Conservation (phyloP, 1,284 basidiomycete species). For the Singerocomus inundabilis region DNA sequence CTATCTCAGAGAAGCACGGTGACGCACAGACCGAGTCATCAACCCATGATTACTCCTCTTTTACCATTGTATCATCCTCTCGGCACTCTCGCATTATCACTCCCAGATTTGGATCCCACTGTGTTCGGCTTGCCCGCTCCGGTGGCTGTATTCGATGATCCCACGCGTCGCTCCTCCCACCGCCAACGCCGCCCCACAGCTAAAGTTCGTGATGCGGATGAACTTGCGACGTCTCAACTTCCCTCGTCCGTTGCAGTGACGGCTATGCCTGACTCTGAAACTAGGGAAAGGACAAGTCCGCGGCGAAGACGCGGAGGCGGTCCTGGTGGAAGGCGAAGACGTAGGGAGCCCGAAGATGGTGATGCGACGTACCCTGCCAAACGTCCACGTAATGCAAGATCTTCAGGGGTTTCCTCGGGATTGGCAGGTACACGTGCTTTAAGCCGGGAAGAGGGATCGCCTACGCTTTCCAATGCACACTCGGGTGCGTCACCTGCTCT, state of each 20-base stretch:
- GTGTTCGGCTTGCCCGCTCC: constrained; percentile 50
- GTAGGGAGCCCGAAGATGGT: constrained; percentile 59
- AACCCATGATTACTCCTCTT: constrained; percentile 42
- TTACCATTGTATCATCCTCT: constrained; percentile 70
- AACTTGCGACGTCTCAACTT: constrained; percentile 9
- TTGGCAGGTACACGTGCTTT: constrained; percentile 14
- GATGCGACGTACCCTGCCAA: constrained; percentile 71
- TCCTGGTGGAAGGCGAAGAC: constrained; percentile 52
- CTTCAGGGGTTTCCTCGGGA: constrained; percentile 28
- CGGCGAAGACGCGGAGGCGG: constrained; percentile 40
- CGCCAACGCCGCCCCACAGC: constrained; percentile 51
- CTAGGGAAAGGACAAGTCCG: constrained; percentile 40
- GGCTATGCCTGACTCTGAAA: constrained; percentile 28
- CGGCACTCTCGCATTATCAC: constrained; percentile 60
- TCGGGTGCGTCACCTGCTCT: constrained; percentile 24
- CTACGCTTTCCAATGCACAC: constrained; percentile 26
- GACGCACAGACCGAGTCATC: constrained; percentile 22
- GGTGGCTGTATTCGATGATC: constrained; percentile 36
- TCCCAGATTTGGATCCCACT: constrained; percentile 62
- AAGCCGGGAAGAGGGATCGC: constrained; percentile 31
- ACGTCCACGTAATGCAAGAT: constrained; percentile 52
- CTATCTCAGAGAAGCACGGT: constrained; percentile 9
- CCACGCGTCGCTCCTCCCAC: constrained; percentile 42
- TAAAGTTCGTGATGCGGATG: constrained; percentile 52
- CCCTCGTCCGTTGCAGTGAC: constrained; percentile 20